Evolutionary conservation across 2,329 filamentous ascomycete species (phyloP).

Genomic region (Diplocarpon rosae): DNA sequence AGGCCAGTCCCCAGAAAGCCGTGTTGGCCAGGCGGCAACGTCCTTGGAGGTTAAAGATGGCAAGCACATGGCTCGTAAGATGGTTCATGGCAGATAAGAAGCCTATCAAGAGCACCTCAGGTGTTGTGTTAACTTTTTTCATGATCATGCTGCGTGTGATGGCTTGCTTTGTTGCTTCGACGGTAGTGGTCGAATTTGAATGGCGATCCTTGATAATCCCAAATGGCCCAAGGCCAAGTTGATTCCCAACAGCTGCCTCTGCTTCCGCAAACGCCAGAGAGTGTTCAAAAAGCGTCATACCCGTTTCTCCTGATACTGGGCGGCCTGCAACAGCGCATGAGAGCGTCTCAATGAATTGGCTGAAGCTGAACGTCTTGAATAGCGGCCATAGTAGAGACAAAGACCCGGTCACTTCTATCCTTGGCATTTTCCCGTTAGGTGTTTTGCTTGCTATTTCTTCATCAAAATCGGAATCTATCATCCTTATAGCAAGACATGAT

Average conservation of each 20-base stretch:
- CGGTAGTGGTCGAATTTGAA: slow-evolving; percentile 15
- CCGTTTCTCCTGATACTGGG: slow-evolving; percentile 70
- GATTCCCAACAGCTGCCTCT: slow-evolving; percentile 74
- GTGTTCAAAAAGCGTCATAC: slow-evolving; percentile 94
- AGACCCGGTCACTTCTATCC: slow-evolving; percentile 45
- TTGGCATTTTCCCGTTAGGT: slow-evolving; percentile 4
- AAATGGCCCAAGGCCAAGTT: slow-evolving; percentile 58
- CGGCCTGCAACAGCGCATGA: slow-evolving; percentile 81
- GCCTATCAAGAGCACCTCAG: slow-evolving; percentile 77
- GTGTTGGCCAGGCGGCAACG: slow-evolving; percentile 77
- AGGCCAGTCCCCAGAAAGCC: slow-evolving; percentile 79
- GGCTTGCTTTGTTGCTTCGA: slow-evolving; percentile 33
- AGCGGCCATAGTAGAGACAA: slow-evolving; percentile 66
- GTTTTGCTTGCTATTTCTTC: slow-evolving; percentile 27
- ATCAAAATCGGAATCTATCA: slow-evolving; percentile 47
- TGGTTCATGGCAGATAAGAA: slow-evolving; percentile 86
- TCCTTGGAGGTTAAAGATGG: slow-evolving; percentile 68
- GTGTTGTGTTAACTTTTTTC: slow-evolving; percentile 73
- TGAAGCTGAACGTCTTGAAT: slow-evolving; percentile 57
- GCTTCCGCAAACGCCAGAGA: slow-evolving; percentile 93
- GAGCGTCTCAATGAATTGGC: slow-evolving; percentile 82
- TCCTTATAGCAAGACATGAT: slow-evolving; percentile 65
- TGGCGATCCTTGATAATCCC: slow-evolving; percentile 18
- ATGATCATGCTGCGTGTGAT: slow-evolving; percentile 58
- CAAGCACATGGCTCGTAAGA: slow-evolving; percentile 71